Evolutionary conservation across 129 eudicot genomes (phyloP).

Genomic region (Rutidosis leptorrhynchoides): DNA sequence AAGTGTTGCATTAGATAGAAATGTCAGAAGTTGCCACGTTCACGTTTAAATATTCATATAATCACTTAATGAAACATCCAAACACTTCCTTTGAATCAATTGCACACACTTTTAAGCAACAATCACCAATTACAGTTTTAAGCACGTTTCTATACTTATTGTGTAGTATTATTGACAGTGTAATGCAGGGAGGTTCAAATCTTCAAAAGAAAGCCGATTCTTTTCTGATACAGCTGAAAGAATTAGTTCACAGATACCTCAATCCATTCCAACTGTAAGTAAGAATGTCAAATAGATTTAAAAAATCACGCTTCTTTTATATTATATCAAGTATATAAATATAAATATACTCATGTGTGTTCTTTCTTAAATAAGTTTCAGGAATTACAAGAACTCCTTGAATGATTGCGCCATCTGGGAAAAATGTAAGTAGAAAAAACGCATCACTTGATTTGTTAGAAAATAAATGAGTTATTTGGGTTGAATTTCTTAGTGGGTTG

Average conservation of each 20-base stretch:
- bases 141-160: conserved; percentile 23
- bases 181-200: conserved; percentile 45
- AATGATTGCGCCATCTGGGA: conserved; percentile 7
- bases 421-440: conserved; percentile 20
- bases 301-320: neutral
- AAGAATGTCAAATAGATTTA: neutral
- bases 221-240: conserved; percentile 35
- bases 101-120: conserved; percentile 19
- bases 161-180: conserved; percentile 41
- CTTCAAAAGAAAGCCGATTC: conserved; percentile 42
- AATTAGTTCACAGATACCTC: conserved; percentile 33
- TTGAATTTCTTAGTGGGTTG: neutral
- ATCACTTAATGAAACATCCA: conserved; percentile 4
- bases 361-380: conserved; percentile 39
- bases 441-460: neutral
- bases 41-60: neutral
- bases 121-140: conserved; percentile 7
- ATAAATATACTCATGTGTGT: too few species aligned
- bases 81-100: conserved; percentile 14
- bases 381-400: conserved; percentile 33
- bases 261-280: conserved; percentile 51
- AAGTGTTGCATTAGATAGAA: neutral
- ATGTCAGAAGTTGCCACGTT: neutral
- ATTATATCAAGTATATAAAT: too few species aligned
- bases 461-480: neutral